A percentile compares a stretch with the other conserved stretches of the same genome.
phyloP scores from a whole-genome alignment of 2,329 filamentous ascomycete species.

The Diaporthe sp. region DNA sequence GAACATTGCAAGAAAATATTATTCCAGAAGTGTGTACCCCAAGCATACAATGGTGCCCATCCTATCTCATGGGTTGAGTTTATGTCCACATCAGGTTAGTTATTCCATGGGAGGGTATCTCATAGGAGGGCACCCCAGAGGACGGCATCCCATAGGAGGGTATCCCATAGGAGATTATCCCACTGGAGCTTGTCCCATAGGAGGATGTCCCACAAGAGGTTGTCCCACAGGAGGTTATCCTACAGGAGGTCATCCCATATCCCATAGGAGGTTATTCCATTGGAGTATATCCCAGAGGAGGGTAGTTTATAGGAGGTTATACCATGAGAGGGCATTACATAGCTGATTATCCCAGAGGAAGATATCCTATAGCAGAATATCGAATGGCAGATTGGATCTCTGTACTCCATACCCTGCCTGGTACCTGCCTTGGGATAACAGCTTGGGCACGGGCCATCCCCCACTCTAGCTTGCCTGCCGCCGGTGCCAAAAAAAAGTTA shows the following conservation, averaged over 20 bases:
- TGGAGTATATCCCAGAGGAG: neutral
- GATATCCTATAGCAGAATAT: neutral
- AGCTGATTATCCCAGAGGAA: neutral
- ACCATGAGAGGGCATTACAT: no score
- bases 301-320: neutral
- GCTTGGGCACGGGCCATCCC: constrained; percentile 21
- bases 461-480: neutral
- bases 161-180: neutral
- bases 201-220: neutral
- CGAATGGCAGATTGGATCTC: neutral
- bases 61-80: neutral
- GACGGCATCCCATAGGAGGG: neutral
- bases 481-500: constrained; percentile 10
- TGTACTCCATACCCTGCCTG: neutral
- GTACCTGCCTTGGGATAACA: neutral
- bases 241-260: neutral
- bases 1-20: neutral
- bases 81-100: neutral
- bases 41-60: no score
- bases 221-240: neutral
- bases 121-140: neutral
- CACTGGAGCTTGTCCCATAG: neutral
- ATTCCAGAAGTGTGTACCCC: neutral
- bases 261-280: neutral
- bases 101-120: neutral